These are phyloP conservation scores for grape (Vitis vinifera) DNA, from an alignment of 164 flowering plant genomes.

Conservation along the genomic window DNA sequence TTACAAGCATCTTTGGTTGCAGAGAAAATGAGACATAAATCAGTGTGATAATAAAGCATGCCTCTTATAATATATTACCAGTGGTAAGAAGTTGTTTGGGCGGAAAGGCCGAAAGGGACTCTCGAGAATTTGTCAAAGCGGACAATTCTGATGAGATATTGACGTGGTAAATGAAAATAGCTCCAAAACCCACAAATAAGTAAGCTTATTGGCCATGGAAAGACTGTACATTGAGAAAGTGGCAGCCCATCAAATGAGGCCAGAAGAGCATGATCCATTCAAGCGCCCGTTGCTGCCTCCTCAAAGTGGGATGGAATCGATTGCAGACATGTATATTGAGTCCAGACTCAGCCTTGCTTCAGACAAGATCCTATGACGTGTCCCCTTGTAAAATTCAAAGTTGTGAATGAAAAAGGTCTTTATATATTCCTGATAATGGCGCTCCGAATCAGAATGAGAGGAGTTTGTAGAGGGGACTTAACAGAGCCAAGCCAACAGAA, in stretches of 20 bases:
- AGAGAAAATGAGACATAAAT: background rate
- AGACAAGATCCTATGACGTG: background rate
- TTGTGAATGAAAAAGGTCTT: background rate
- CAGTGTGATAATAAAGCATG: background rate
- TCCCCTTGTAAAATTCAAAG: background rate
- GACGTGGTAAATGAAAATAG: background rate
- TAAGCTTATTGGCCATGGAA: background rate
- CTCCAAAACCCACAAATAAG: background rate
- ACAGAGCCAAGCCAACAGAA: background rate
- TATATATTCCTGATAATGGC: background rate
- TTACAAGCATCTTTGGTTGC: background rate
- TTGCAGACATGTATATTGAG: background rate
- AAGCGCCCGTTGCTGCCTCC: constrained; percentile 2
- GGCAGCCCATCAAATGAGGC: background rate
- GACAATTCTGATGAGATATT: background rate
- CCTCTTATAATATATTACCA: background rate
- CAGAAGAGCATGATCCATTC: background rate
- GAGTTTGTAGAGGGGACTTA: background rate
- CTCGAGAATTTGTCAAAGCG: background rate
- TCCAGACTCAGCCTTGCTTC: background rate
- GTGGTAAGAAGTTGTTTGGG: background rate
- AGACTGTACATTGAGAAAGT: background rate
- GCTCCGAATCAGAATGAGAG: background rate
- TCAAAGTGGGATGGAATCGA: background rate
- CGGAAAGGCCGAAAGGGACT: too few relatives aligned